These are phyloP conservation scores for Spencermartinsiella ligniputridi DNA, from an alignment of 1,139 yeast species.

Conservation along the genomic window DNA sequence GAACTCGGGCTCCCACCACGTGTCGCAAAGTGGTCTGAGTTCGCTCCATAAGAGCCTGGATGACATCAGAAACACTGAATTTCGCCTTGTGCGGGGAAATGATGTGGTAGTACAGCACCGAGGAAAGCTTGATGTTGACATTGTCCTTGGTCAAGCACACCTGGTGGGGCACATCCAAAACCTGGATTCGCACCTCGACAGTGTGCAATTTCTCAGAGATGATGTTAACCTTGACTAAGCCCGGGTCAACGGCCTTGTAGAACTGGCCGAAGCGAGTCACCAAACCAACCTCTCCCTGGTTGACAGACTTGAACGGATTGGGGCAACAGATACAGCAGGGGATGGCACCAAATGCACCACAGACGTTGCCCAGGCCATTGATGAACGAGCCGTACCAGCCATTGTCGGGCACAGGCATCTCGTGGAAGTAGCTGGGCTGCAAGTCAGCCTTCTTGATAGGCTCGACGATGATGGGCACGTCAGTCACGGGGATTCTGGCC, in stretches of 20 bases:
- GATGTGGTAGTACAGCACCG: constrained; percentile 66
- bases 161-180: constrained; percentile 63
- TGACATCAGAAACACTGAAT: constrained; percentile 54
- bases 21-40: constrained; percentile 74
- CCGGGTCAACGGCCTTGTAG: constrained; percentile 65
- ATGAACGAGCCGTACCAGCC: constrained; percentile 43
- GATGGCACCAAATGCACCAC: constrained; percentile 53
- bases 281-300: constrained; percentile 69
- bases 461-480: constrained; percentile 28
- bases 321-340: constrained; percentile 56
- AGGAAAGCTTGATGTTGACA: constrained; percentile 56
- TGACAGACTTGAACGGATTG: constrained; percentile 59
- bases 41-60: constrained; percentile 60
- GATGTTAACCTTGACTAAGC: constrained; percentile 60
- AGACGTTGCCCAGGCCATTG: constrained; percentile 41
- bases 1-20: constrained; percentile 61
- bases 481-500: neutral
- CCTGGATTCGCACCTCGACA: constrained; percentile 57
- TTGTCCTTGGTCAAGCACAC: constrained; percentile 68
- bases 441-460: constrained; percentile 33
- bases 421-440: constrained; percentile 37
- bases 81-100: constrained; percentile 66
- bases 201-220: constrained; percentile 54
- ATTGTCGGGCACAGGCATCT: constrained; percentile 33
- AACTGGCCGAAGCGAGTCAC: constrained; percentile 67